phyloP scores from a whole-genome alignment of 768 basidiomycete species.

The Auricularia sp. region DNA sequence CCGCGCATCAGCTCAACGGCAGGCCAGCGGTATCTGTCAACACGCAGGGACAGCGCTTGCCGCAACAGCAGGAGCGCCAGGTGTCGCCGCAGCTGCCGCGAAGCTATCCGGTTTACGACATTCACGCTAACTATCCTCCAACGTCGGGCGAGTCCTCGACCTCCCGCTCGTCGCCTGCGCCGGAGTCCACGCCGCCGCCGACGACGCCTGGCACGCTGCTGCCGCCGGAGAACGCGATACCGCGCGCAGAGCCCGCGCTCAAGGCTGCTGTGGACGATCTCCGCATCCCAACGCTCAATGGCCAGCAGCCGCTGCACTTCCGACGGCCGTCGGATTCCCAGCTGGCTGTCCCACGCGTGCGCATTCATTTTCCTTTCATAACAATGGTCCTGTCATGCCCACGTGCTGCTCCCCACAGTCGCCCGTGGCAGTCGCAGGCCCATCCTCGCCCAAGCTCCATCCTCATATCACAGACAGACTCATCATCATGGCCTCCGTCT shows the following conservation, averaged over 20 bases:
- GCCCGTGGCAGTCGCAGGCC: not conserved
- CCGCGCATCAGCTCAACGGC: slow-evolving; percentile 3
- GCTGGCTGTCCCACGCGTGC: not conserved
- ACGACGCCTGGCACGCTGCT: slow-evolving; percentile 46
- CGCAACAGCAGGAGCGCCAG: not conserved
- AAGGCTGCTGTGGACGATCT: not conserved
- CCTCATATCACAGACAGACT: slow-evolving; percentile 3
- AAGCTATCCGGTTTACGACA: not conserved
- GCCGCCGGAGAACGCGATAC: slow-evolving; percentile 19
- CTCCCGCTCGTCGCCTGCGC: slow-evolving; percentile 40
- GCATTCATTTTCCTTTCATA: not conserved
- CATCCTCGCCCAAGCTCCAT: not conserved
- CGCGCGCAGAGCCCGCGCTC: not conserved
- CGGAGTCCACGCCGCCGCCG: slow-evolving; percentile 64
- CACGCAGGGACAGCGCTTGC: slow-evolving; percentile 30
- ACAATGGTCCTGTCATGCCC: not conserved
- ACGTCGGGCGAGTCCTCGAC: slow-evolving; percentile 25
- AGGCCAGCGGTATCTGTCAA: slow-evolving; percentile 12
- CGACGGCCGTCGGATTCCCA: not conserved
- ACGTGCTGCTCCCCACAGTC: not conserved
- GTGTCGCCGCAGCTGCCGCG: not conserved
- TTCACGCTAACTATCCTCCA: not conserved
- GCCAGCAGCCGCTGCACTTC: not conserved
- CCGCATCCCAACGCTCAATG: not conserved
- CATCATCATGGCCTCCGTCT: slow-evolving; percentile 7